Base-by-base conservation (phyloP, 75 land plant genomes). In the Pinus albicaulis region DNA sequence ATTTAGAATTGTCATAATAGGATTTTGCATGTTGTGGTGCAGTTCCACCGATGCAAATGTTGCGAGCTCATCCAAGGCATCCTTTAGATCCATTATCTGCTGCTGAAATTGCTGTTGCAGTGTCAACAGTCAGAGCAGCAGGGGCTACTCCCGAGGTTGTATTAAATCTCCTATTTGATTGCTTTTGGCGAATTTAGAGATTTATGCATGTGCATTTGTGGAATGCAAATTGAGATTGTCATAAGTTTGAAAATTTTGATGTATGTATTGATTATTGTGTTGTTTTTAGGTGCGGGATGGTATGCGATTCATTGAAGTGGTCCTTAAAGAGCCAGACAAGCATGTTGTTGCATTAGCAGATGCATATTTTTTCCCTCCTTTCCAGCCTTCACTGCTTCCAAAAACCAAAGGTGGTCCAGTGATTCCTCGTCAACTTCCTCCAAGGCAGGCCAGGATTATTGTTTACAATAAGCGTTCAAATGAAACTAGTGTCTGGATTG, bases 361-460 rank as follows among this genome's bases (percentile, higher is more conserved):
- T 84, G 98, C 98, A 3, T 92, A 95, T 76, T 97, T 95, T 82
- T 97, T 97, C 72, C 99, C 98, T 5, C 99, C 99, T 19, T 97
- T 96, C 59, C 99, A 97, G 63, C 99, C 99, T 56, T 90, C 92
- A n/a, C 76, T 92, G 20, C 87, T 91, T 69, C 85, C 92, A 8
- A 95, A 78, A 69, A 88, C 88, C 25, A 92, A 92, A 84, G 95
- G 93, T 24, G 96, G 92, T 26, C 87, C 98, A 3, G 77, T 91
- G 17, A 88, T 91, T 72, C 99, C 98, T 15, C 84, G 80, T 26
- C 94, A 94, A 77, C 88, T 97, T 19, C 99, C 99, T 65, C 98
- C 95, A 0, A 86, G 99, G 76, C 83, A 87, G 52, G 98, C 99
- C 53, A 89, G 92, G 57, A 90, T 97, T 64, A 80, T 91, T 75